Percentiles rank a stretch among this genome's conserved stretches.
These are phyloP conservation scores for Calonectria naviculata DNA, from an alignment of 2,329 filamentous ascomycete species.

Conservation along the genomic window DNA sequence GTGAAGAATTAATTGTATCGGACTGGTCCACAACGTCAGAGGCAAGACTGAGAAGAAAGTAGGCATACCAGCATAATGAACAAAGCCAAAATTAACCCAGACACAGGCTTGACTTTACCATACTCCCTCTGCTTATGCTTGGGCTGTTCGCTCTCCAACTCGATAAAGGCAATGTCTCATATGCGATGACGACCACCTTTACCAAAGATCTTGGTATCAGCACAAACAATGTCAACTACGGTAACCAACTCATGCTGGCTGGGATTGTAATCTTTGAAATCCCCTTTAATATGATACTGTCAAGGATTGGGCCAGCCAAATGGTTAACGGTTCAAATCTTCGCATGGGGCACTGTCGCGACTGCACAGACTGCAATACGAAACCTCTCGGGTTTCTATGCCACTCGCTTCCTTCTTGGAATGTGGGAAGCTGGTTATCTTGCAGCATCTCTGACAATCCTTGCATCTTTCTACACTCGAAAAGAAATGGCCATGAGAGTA, in stretches of 20 bases:
- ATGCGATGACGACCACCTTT: slow-evolving; percentile 60
- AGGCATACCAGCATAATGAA: background rate
- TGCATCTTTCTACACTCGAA: slow-evolving; percentile 29
- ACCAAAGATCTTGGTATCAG: slow-evolving; percentile 57
- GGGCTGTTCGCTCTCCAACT: slow-evolving; percentile 37
- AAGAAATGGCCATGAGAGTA: slow-evolving; percentile 30
- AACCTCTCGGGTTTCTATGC: slow-evolving; percentile 27
- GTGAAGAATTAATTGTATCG: background rate
- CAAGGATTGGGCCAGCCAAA: slow-evolving; percentile 16
- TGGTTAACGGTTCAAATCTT: slow-evolving; percentile 29
- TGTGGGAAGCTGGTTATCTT: slow-evolving; percentile 36
- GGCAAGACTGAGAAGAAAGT: slow-evolving; percentile 6
- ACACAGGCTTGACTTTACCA: slow-evolving; percentile 26
- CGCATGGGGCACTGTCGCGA: slow-evolving; percentile 31
- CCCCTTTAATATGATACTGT: slow-evolving; percentile 24
- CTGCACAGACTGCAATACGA: slow-evolving; percentile 26
- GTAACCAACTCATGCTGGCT: slow-evolving; percentile 57
- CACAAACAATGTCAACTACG: slow-evolving; percentile 60
- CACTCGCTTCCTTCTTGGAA: slow-evolving; percentile 31
- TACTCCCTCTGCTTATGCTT: slow-evolving; percentile 32
- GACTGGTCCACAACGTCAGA: slow-evolving; percentile 5
- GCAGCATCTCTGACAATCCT: slow-evolving; percentile 31
- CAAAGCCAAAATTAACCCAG: background rate
- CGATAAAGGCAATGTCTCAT: slow-evolving; percentile 52
- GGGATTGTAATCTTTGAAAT: slow-evolving; percentile 57